phyloP scores from a whole-genome alignment of 495 filamentous ascomycete genomes.

The Saxophila tyrrhenica region DNA sequence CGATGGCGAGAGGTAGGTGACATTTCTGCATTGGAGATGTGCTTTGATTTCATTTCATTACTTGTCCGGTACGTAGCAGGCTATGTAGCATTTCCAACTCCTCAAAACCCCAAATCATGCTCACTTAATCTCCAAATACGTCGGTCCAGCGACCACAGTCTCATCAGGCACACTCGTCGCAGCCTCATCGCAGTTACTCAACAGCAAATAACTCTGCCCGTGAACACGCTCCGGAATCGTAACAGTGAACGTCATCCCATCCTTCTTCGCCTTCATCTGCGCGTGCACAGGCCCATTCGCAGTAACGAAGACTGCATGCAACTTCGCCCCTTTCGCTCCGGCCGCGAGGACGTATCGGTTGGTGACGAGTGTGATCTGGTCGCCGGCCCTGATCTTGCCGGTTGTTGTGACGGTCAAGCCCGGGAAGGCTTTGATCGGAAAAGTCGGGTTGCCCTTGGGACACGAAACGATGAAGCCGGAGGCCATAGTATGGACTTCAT shows the following conservation, averaged over 20 bases:
- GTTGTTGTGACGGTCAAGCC: conserved; percentile 10
- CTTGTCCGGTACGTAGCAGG: neutral
- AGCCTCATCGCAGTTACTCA: conserved; percentile 29
- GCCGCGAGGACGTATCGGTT: conserved; percentile 10
- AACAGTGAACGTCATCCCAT: conserved; percentile 17
- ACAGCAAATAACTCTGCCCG: conserved; percentile 39
- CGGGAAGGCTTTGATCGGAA: conserved; percentile 46
- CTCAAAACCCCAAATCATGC: neutral
- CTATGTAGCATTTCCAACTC: neutral
- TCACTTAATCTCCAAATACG: neutral
- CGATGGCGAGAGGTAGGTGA: too few species aligned
- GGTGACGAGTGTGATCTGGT: conserved; percentile 15
- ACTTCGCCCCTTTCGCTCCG: neutral
- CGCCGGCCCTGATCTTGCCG: conserved; percentile 10
- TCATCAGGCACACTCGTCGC: conserved; percentile 31
- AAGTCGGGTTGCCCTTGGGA: conserved; percentile 39
- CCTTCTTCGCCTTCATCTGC: conserved; percentile 9
- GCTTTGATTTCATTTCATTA: too few species aligned
- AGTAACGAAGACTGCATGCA: conserved; percentile 34
- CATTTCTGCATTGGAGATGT: too few species aligned
- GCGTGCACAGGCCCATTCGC: conserved; percentile 30
- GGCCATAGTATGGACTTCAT: conserved; percentile 52
- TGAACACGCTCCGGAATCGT: conserved; percentile 33
- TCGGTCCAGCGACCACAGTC: conserved; percentile 36
- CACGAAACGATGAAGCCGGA: conserved; percentile 48